Evolutionary conservation across 176 grass and related monocot genomes (phyloP).

Genomic region (Zizania latifolia): DNA sequence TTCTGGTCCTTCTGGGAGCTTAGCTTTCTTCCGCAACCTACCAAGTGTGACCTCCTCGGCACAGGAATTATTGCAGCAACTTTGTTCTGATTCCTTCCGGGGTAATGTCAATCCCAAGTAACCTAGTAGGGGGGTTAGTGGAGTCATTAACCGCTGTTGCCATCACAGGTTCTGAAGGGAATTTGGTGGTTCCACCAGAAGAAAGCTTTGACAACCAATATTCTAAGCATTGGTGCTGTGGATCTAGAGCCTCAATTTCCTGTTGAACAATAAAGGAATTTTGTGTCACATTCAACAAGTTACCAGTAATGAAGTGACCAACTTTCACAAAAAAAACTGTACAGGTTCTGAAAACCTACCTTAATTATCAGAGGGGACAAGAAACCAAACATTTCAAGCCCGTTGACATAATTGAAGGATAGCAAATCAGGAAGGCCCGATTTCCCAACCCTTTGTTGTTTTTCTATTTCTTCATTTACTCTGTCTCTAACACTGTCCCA

Average conservation of each 20-base stretch:
- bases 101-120: constrained; percentile 32
- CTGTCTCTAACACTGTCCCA: constrained; percentile 58
- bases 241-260: constrained; percentile 72
- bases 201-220: constrained; percentile 63
- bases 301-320: neutral
- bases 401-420: constrained; percentile 36
- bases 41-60: constrained; percentile 33
- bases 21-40: constrained; percentile 47
- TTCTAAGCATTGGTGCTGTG: constrained; percentile 42
- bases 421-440: constrained; percentile 30
- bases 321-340: neutral
- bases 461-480: constrained; percentile 60
- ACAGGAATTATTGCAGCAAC: constrained; percentile 30
- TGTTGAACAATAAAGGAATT: constrained; percentile 23
- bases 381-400: constrained; percentile 90
- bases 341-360: constrained; percentile 31
- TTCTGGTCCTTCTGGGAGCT: constrained; percentile 50
- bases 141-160: neutral
- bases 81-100: constrained; percentile 40
- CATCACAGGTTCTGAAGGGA: neutral
- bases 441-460: constrained; percentile 28
- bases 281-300: constrained; percentile 13
- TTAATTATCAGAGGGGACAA: constrained; percentile 50
- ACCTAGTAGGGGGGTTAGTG: constrained; percentile 21
- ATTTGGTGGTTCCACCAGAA: constrained; percentile 25